phyloP scores from a whole-genome alignment of 202 grass and related monocot species.

The Brachypodium distachyon region DNA sequence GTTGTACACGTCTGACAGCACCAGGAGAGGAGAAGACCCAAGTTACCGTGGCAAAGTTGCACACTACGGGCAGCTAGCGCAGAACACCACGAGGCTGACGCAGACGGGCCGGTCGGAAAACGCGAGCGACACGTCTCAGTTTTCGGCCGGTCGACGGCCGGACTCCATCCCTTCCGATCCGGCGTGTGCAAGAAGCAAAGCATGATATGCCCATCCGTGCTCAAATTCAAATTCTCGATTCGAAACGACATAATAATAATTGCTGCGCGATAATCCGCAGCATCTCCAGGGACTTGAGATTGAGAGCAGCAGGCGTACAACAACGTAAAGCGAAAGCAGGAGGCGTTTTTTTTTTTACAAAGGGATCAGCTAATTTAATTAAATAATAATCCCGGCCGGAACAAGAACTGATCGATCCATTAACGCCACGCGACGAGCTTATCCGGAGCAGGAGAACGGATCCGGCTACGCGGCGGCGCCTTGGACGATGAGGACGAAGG shows the following conservation, averaged over 20 bases:
- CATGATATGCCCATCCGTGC: neutral
- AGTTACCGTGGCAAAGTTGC: neutral
- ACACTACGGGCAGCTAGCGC: neutral
- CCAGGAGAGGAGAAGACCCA: neutral
- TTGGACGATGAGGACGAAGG: conserved; percentile 8
- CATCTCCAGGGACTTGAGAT: neutral
- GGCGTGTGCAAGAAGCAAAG: neutral
- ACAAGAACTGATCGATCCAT: neutral
- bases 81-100: neutral
- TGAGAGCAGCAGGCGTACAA: too few relatives aligned
- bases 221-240: neutral
- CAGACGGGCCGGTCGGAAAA: neutral
- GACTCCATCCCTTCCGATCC: too few relatives aligned
- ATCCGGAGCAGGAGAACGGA: neutral
- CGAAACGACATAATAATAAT: neutral
- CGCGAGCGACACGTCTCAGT: neutral
- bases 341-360: neutral
- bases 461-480: neutral
- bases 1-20: neutral
- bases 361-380: neutral
- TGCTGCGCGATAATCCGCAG: neutral
- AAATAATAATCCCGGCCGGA: neutral
- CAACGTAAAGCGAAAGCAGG: neutral
- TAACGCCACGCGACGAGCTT: neutral
- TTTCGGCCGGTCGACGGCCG: neutral